Evolutionary conservation across 768 basidiomycete genomes (phyloP).

Genomic region (Agaricus subrufescens): DNA sequence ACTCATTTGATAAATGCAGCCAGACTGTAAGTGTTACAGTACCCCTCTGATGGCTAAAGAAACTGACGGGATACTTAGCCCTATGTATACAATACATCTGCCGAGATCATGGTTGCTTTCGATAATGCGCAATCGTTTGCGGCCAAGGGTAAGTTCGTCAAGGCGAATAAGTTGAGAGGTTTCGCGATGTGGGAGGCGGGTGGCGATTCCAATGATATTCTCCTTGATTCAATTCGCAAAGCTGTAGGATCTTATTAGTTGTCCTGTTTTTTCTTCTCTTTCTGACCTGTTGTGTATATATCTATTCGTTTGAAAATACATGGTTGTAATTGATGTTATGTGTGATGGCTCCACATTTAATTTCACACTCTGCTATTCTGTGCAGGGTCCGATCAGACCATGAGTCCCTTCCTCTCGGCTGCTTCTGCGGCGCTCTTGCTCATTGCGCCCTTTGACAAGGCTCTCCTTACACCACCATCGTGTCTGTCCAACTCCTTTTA

Average conservation of each 20-base stretch:
- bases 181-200: constrained; percentile 74
- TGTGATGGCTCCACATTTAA: background rate
- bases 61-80: constrained; percentile 23
- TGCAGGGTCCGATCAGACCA: background rate
- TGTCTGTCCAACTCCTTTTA: constrained; percentile 51
- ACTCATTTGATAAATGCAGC: constrained; percentile 60
- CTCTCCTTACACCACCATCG: constrained; percentile 28
- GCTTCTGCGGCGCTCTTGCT: constrained; percentile 26
- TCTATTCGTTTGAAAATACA: background rate
- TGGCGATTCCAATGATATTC: constrained; percentile 50
- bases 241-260: constrained; percentile 18
- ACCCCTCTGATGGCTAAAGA: background rate
- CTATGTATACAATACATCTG: constrained; percentile 37
- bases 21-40: constrained; percentile 52
- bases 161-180: constrained; percentile 44
- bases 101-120: constrained; percentile 44
- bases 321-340: background rate
- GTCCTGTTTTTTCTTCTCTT: background rate
- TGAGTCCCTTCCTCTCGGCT: background rate
- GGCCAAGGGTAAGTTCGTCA: constrained; percentile 58
- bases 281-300: background rate
- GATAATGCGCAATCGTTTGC: constrained; percentile 42
- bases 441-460: constrained; percentile 39
- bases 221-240: constrained; percentile 38
- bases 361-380: background rate